phyloP scores from a whole-genome alignment of 176 grass and related monocot species.

The Luzula sylvatica region DNA sequence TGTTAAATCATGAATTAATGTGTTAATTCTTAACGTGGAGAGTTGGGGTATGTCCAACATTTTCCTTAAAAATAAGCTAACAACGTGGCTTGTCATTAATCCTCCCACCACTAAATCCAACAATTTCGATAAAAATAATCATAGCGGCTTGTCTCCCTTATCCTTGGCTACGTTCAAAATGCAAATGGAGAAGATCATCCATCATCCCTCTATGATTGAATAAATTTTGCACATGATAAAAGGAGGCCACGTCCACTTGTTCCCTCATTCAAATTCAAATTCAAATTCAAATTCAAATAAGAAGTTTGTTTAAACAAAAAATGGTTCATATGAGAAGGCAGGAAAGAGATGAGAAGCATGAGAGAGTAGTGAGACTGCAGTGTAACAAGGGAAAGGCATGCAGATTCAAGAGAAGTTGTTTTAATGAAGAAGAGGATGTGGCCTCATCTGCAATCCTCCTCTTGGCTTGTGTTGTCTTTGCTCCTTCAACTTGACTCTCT shows the following conservation, averaged over 20 bases:
- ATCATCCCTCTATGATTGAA: not conserved
- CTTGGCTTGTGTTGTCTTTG: slow-evolving; percentile 63
- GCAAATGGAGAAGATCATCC: slow-evolving; percentile 1
- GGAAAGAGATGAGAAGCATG: slow-evolving; percentile 1
- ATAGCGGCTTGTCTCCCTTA: slow-evolving; percentile 6
- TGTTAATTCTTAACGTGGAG: too few species aligned
- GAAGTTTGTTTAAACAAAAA: not conserved
- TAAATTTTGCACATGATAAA: slow-evolving; percentile 6
- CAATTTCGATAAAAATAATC: slow-evolving; percentile 11
- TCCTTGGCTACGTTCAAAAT: not conserved
- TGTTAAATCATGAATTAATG: too few species aligned
- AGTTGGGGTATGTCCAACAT: too few species aligned
- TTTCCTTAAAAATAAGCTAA: not conserved
- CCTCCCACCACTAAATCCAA: slow-evolving; percentile 19
- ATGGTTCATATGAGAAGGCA: slow-evolving; percentile 23
- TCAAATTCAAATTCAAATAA: not conserved
- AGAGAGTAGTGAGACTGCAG: slow-evolving; percentile 31
- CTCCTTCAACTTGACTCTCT: slow-evolving; percentile 21
- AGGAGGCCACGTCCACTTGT: slow-evolving; percentile 15
- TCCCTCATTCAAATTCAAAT: slow-evolving; percentile 4
- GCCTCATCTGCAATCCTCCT: slow-evolving; percentile 64
- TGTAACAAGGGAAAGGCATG: slow-evolving; percentile 64
- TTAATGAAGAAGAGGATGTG: slow-evolving; percentile 66
- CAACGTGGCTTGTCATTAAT: not conserved
- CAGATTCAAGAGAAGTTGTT: slow-evolving; percentile 87